Evolutionary conservation across 164 flowering plant genomes (phyloP), one percentile per base, ranked within the genome.

Genomic region (Akebia trifoliata): DNA sequence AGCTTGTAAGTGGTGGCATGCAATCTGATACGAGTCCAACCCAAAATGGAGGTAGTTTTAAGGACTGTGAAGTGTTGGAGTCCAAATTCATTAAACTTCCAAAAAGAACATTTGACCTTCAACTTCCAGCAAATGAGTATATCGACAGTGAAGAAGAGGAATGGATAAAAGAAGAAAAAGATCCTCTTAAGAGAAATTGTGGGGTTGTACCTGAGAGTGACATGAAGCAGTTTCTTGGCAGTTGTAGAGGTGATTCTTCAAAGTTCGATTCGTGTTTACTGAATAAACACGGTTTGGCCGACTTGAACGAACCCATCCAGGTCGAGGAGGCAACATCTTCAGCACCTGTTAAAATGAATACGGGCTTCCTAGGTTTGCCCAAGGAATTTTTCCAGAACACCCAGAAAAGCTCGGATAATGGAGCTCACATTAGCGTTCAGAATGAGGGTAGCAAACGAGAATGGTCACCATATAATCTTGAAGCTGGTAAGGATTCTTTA

Each of bases 91-190:
- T 71, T 55, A 84, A 86, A 47, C 66, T 72, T 34, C 70, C 81
- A 49, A 84, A 78, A 66, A 82, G 65, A 70, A 74, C 72, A 73
- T 75, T 87, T 70, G 96, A 86, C 73, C 95, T 90, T 64, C 82
- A 80, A 63, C 91, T 87, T 63, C 95, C 96, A 20, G 90, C 97
- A 20, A 90, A 83, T 71, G 85, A 72, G 58, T 86, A 83, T 61
- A 75, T 87, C 32, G 94, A 86, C 55, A 71, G 75, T 21, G 89
- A 87, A 57, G 92, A 79, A 57, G 77, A 50, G 24, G 80, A 77
- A 54, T 68, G 57, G 37, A 17, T 44, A 24, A 73, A 59, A 44
- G 72, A 69, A 24, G 70, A 57, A 44, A 76, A 69, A 22, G 58
- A 26, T 28, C 56, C 69, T 58, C 73, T 66, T 8, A 63, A 60